A percentile compares a stretch with the other conserved stretches of the same genome.
Conservation (phyloP, 495 filamentous ascomycete species). For the Daldinia caldariorum region DNA sequence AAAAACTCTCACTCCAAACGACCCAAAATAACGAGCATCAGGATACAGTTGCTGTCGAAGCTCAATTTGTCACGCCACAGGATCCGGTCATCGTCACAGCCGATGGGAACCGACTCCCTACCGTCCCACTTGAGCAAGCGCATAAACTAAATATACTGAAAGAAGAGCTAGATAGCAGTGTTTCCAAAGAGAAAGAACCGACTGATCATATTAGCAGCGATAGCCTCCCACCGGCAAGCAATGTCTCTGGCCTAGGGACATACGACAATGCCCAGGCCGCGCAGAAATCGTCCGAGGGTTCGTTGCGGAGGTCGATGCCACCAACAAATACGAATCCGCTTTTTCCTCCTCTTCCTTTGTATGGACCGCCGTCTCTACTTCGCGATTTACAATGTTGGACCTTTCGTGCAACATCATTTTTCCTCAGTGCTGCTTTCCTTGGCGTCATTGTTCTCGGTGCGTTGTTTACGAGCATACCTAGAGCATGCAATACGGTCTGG, state of each 20-base stretch:
- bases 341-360: conserved; percentile 87
- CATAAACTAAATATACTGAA: conserved; percentile 70
- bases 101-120: conserved; percentile 70
- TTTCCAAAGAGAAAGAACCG: conserved; percentile 34
- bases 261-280: conserved; percentile 19
- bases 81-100: conserved; percentile 76
- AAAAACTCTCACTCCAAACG: conserved; percentile 64
- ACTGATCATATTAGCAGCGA: conserved; percentile 19
- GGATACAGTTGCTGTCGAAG: conserved; percentile 65
- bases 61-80: conserved; percentile 72
- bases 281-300: conserved; percentile 47
- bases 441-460: conserved; percentile 78
- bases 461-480: conserved; percentile 67
- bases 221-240: conserved; percentile 12
- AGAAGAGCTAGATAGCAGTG: conserved; percentile 57
- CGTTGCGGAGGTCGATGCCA: conserved; percentile 58
- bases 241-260: conserved; percentile 15
- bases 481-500: conserved; percentile 57
- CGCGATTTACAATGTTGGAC: conserved; percentile 69
- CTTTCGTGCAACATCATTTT: conserved; percentile 72
- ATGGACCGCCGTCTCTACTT: conserved; percentile 74
- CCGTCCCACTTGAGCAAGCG: conserved; percentile 72
- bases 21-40: conserved; percentile 38
- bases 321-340: conserved; percentile 79
- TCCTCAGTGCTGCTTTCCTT: conserved; percentile 81